Evolutionary conservation across 345 rosid genomes (phyloP).

Genomic region (Dipteronia sinensis): DNA sequence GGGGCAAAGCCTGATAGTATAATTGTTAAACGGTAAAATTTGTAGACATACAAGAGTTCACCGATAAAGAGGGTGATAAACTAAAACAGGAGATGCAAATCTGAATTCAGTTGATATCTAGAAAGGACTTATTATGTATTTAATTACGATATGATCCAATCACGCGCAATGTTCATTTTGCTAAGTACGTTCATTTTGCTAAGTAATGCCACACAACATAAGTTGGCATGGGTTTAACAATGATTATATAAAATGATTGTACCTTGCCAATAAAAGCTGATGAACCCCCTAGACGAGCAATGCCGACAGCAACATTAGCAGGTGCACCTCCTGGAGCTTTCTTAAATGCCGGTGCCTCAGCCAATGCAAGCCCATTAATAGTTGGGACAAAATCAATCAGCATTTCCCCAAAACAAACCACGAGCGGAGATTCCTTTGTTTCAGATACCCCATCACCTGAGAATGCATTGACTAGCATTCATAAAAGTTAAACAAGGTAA

Average conservation of each 20-base stretch:
- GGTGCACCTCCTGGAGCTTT: constrained; percentile 99
- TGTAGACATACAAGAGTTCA: neutral
- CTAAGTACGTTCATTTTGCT: neutral
- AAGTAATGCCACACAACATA: neutral
- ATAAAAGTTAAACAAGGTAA: constrained; percentile 13
- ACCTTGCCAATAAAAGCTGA: constrained; percentile 97
- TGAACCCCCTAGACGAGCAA: constrained; percentile 91
- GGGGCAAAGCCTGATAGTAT: neutral
- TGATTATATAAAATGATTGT: neutral
- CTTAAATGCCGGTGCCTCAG: constrained; percentile 86
- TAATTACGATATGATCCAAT: neutral
- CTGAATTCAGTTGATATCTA: neutral
- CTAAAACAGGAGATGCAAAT: neutral
- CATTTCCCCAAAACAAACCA: constrained; percentile 97
- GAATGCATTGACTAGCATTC: constrained; percentile 55
- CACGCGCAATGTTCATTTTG: neutral
- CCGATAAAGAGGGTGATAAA: neutral
- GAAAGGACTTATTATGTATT: neutral
- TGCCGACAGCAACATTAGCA: constrained; percentile 94
- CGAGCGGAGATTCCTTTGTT: constrained; percentile 53
- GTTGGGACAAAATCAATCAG: constrained; percentile 95
- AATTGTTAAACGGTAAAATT: neutral
- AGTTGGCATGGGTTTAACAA: neutral
- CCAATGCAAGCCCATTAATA: constrained; percentile 72
- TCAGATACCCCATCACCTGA: constrained; percentile 45